Evolutionary conservation across 176 grass and related monocot species (phyloP), one percentile per base, ranked within the genome.

Genomic region (Lolium rigidum): DNA sequence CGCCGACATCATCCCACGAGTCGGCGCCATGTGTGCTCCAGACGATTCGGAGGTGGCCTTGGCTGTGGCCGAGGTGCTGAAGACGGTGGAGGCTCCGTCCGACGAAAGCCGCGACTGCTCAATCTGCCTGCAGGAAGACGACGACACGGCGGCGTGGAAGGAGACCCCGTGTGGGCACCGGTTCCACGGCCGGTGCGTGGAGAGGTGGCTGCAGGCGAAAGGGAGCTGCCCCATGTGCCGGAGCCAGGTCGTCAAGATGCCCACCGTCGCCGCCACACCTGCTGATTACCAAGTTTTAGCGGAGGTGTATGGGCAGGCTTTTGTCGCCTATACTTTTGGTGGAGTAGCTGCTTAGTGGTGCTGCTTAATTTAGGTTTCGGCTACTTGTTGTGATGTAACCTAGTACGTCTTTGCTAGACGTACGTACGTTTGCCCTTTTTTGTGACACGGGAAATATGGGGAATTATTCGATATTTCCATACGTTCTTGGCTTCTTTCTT

Each of bases 191-290:
- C 56, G 7, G 37, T 72, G 51, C 67, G 67, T 60, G 15, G 15
- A 28, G 83, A 56, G n/a, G 31, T 65, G 74, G 62, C 61, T 50
- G 25, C 47, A 8, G 31, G 20, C 21, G 20, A 43, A 79, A 37
- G 77, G 76, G 56, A 61, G 35, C 35, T 79, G 56, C 38, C 56
- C 56, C n/a, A 24, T 79, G 77, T 79, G 77, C 56, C 56, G 77
- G 13, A 7, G 2, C 1, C 20, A 62, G 20, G 21, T 79, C 37
- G 12, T 78, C 9, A 37, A 5, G 5, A 49, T 8, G 70, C 70
- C 44, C n/a, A 3, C n/a, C 4, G 4, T 4, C 17, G 9, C 16
- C 9, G 39, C 10, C n/a, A 43, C 65, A 7, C 16, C 7, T 9
- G 67, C 46, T 48, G 46, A 48, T 48, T 48, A 10, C 46, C 46